Evolutionary conservation across 495 filamentous ascomycete genomes (phyloP).

Genomic region (Talaromyces thailandensis): DNA sequence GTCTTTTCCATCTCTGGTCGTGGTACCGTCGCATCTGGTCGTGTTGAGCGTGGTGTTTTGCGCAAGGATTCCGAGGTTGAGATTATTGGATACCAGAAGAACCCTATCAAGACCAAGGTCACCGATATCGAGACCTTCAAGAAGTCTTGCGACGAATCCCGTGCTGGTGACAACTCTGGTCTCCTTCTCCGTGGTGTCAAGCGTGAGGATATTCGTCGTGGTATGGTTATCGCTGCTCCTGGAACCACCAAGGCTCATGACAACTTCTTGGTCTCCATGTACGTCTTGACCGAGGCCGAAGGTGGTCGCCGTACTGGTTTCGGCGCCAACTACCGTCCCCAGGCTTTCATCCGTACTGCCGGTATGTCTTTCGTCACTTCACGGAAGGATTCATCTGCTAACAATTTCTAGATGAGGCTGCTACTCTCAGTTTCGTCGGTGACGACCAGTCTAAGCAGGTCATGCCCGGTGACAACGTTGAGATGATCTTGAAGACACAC

Average conservation of each 20-base stretch:
- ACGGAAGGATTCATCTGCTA: conserved; percentile 3
- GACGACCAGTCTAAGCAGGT: conserved; percentile 68
- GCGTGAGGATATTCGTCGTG: conserved; percentile 85
- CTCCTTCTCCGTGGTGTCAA: conserved; percentile 89
- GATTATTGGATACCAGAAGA: conserved; percentile 69
- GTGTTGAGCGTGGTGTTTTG: conserved; percentile 89
- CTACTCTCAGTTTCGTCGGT: conserved; percentile 72
- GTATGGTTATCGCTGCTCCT: conserved; percentile 84
- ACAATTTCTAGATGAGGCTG: conserved; percentile 56
- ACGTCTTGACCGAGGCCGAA: conserved; percentile 94
- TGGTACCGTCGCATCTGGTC: conserved; percentile 92
- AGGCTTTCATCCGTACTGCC: conserved; percentile 90
- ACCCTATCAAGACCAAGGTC: conserved; percentile 91
- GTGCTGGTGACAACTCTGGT: conserved; percentile 97
- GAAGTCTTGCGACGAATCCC: conserved; percentile 91
- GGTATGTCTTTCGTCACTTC: conserved; percentile 33
- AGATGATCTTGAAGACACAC: conserved; percentile 80
- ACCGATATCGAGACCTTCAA: conserved; percentile 99
- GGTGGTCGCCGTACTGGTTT: conserved; percentile 94
- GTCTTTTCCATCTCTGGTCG: conserved; percentile 97
- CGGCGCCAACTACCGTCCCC: conserved; percentile 85
- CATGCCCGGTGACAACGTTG: conserved; percentile 97
- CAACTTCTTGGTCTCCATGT: conserved; percentile 91
- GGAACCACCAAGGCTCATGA: conserved; percentile 69
- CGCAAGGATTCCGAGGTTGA: conserved; percentile 93